Conservation (phyloP, 2,329 filamentous ascomycete species). For the Ophiostoma piceae region DNA sequence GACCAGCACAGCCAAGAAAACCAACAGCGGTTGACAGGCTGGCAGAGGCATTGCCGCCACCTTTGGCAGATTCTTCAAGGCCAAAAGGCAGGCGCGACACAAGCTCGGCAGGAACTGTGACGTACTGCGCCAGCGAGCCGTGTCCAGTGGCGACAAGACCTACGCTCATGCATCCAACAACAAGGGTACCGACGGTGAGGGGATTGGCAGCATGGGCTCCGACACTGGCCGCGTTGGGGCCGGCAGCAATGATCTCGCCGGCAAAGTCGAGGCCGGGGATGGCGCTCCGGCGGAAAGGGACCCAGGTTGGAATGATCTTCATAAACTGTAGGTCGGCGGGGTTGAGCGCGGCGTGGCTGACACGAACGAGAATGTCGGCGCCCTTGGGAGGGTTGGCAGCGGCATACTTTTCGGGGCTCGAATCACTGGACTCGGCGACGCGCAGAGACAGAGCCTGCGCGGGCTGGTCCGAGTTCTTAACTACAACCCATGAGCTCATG, state of each 20-base stretch:
- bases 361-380: conserved; percentile 32
- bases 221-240: conserved; percentile 22
- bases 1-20: conserved; percentile 34
- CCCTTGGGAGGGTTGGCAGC: conserved; percentile 25
- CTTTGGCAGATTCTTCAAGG: conserved; percentile 21
- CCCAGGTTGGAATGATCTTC: conserved; percentile 30
- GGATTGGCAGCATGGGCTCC: conserved; percentile 17
- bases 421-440: conserved; percentile 14
- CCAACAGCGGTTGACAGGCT: conserved; percentile 25
- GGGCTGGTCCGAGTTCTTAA: conserved; percentile 30
- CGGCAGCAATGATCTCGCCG: conserved; percentile 34
- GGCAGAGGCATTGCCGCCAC: conserved; percentile 23
- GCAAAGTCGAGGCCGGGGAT: conserved; percentile 36
- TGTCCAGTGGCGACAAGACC: conserved; percentile 31
- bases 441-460: conserved; percentile 29
- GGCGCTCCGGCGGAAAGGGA: conserved; percentile 34
- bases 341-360: conserved; percentile 37
- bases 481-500: conserved; percentile 33
- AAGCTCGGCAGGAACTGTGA: conserved; percentile 33
- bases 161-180: conserved; percentile 34
- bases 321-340: conserved; percentile 36
- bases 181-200: conserved; percentile 30
- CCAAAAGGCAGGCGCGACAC: conserved; percentile 31
- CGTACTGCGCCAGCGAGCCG: conserved; percentile 36
- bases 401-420: conserved; percentile 20